A percentile compares a stretch with the other conserved stretches of the same genome.
Conservation (phyloP, 2,329 filamentous ascomycete genomes). For the Cercospora zeina region DNA sequence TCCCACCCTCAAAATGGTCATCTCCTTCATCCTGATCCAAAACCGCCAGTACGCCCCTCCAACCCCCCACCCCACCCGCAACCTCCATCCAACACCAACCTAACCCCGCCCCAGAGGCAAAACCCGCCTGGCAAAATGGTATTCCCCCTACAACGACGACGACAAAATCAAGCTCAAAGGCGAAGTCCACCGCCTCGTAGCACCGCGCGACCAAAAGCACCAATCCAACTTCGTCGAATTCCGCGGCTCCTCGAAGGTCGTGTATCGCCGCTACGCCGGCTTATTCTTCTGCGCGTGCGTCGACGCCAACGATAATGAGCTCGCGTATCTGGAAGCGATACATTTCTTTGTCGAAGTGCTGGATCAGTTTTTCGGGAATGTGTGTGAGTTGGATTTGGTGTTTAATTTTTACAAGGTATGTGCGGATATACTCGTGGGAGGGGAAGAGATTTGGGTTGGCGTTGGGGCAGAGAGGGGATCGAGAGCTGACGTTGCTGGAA, state of each 20-base stretch:
- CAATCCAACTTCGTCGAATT: constrained; percentile 99
- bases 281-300: constrained; percentile 99
- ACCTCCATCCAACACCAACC: constrained; percentile 20
- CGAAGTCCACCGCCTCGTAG: constrained; percentile 97
- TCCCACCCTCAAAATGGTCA: constrained; percentile 54
- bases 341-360: constrained; percentile 99
- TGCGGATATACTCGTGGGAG: not conserved
- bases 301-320: constrained; percentile 97
- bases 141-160: constrained; percentile 96
- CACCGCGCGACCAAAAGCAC: constrained; percentile 97
- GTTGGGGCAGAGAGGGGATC: not conserved
- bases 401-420: constrained; percentile 69
- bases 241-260: constrained; percentile 84
- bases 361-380: constrained; percentile 98
- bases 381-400: constrained; percentile 91
- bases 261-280: constrained; percentile 95
- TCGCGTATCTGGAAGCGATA: constrained; percentile 94
- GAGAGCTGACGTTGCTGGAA: constrained; percentile 18
- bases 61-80: constrained; percentile 5
- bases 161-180: constrained; percentile 99
- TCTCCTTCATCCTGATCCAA: constrained; percentile 87
- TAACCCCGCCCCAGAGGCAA: constrained; percentile 69
- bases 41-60: constrained; percentile 68
- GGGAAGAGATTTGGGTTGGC: constrained; percentile 28
- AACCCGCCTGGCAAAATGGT: constrained; percentile 98